phyloP scores from a whole-genome alignment of 2,329 filamentous ascomycete genomes.

The Neofusicoccum cordaticola region DNA sequence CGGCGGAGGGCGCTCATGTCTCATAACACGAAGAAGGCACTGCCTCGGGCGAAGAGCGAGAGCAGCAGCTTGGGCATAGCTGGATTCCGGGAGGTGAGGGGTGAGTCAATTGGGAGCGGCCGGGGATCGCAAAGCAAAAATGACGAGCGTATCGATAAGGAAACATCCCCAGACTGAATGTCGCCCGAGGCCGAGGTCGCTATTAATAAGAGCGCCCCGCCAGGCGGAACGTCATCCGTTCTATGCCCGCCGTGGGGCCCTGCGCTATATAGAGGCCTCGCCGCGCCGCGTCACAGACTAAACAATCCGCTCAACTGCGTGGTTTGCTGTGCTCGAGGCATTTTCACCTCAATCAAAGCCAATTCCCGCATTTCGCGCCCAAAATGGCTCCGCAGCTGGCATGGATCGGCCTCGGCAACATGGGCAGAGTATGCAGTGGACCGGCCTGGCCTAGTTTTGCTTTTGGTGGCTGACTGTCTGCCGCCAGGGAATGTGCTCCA shows the following conservation, averaged over 20 bases:
- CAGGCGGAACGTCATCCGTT: background rate
- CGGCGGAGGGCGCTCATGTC: slow-evolving; percentile 15
- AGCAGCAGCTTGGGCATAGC: slow-evolving; percentile 12
- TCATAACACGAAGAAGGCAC: slow-evolving; percentile 12
- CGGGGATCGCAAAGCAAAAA: background rate
- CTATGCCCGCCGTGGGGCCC: too few species aligned
- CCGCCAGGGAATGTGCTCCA: slow-evolving; percentile 76
- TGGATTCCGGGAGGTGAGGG: background rate
- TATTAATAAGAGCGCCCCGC: background rate
- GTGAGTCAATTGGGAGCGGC: slow-evolving; percentile 6
- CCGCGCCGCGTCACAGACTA: background rate
- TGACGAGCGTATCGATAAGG: slow-evolving; percentile 16
- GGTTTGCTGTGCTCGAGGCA: background rate
- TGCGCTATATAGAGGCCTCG: background rate
- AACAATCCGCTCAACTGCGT: background rate
- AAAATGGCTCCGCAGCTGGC: slow-evolving; percentile 56
- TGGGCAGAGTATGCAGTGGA: slow-evolving; percentile 64
- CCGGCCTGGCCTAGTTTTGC: background rate
- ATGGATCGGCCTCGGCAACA: slow-evolving; percentile 84
- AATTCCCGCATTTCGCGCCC: background rate
- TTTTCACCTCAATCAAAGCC: background rate
- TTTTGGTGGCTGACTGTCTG: background rate
- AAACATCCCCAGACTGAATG: background rate
- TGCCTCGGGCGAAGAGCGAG: slow-evolving; percentile 10
- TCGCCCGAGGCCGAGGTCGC: too few species aligned